Percentiles rank a stretch among this genome's conserved stretches.
phyloP scores from a whole-genome alignment of 495 filamentous ascomycete species.

The Cenococcum geophilum region DNA sequence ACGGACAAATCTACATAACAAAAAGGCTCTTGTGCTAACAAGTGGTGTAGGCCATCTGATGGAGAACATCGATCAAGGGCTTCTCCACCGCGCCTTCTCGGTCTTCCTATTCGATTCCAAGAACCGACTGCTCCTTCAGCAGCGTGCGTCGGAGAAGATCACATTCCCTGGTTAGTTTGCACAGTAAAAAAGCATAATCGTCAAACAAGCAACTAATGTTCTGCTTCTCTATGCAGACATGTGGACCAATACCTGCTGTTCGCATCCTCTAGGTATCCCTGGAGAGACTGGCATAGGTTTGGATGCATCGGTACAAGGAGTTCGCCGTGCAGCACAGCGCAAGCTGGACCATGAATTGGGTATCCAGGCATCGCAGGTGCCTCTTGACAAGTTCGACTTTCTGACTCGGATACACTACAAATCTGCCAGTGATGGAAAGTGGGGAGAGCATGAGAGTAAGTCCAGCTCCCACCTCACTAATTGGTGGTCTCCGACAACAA shows the following conservation, averaged over 20 bases:
- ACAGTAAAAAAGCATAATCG: background rate
- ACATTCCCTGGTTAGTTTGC: conserved; percentile 63
- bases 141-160: conserved; percentile 95
- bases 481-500: background rate
- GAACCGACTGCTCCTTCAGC: conserved; percentile 85
- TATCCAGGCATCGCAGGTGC: conserved; percentile 86
- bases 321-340: conserved; percentile 82
- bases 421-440: conserved; percentile 93
- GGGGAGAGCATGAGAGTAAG: conserved; percentile 98
- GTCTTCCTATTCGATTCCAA: conserved; percentile 93
- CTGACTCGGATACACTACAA: conserved; percentile 97
- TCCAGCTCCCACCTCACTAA: background rate
- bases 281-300: conserved; percentile 85
- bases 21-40: conserved; percentile 8
- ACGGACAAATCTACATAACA: conserved; percentile 10
- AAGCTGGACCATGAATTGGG: conserved; percentile 94
- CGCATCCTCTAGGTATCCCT: conserved; percentile 86
- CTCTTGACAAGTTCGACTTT: conserved; percentile 84
- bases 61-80: conserved; percentile 92
- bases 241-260: conserved; percentile 99
- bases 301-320: conserved; percentile 70
- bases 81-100: conserved; percentile 95
- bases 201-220: background rate
- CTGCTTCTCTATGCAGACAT: conserved; percentile 49
- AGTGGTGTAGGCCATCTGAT: conserved; percentile 75